Percentiles rank a stretch among this genome's conserved stretches.
Evolutionary conservation across 345 rosid species (phyloP).

Genomic region (Noccaea caerulescens): DNA sequence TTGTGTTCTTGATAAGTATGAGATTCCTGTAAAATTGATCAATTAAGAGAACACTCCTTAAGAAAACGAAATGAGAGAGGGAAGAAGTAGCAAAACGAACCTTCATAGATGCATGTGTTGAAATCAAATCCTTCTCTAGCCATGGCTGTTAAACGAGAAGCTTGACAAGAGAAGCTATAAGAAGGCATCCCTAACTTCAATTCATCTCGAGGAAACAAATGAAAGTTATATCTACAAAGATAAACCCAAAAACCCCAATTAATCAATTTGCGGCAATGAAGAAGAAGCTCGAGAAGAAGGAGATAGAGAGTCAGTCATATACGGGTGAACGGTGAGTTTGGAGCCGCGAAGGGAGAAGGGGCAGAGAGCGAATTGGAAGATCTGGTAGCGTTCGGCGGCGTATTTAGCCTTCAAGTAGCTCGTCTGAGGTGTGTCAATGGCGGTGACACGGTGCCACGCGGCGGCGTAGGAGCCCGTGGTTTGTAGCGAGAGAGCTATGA

Average conservation of each 20-base stretch:
- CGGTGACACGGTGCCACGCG: slow-evolving; percentile 80
- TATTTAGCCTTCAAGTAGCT: slow-evolving; percentile 75
- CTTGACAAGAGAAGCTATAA: slow-evolving; percentile 83
- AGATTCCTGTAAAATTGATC: slow-evolving; percentile 57
- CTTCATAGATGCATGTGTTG: slow-evolving; percentile 83
- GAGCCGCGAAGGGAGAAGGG: slow-evolving; percentile 64
- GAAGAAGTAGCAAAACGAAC: slow-evolving; percentile 39
- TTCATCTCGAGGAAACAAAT: slow-evolving; percentile 89
- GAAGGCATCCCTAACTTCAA: slow-evolving; percentile 74
- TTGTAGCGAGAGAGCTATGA: slow-evolving; percentile 69
- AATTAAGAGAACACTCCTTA: slow-evolving; percentile 17
- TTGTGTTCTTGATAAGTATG: slow-evolving; percentile 85
- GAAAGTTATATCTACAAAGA: slow-evolving; percentile 75
- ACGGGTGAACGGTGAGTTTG: slow-evolving; percentile 70
- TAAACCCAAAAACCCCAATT: not conserved
- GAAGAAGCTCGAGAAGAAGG: not conserved
- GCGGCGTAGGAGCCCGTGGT: slow-evolving; percentile 75
- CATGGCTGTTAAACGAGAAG: slow-evolving; percentile 71
- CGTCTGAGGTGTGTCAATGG: slow-evolving; percentile 65
- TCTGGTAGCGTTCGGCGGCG: slow-evolving; percentile 77
- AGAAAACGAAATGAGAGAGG: slow-evolving; percentile 11
- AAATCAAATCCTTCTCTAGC: slow-evolving; percentile 86
- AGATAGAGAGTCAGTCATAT: slow-evolving; percentile 38
- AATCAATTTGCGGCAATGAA: slow-evolving; percentile 6
- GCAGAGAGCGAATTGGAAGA: slow-evolving; percentile 79